Evolutionary conservation across 371 early-diverging fungal species (phyloP), one percentile per base, ranked within the genome.

Genomic region (Mucor sp.): DNA sequence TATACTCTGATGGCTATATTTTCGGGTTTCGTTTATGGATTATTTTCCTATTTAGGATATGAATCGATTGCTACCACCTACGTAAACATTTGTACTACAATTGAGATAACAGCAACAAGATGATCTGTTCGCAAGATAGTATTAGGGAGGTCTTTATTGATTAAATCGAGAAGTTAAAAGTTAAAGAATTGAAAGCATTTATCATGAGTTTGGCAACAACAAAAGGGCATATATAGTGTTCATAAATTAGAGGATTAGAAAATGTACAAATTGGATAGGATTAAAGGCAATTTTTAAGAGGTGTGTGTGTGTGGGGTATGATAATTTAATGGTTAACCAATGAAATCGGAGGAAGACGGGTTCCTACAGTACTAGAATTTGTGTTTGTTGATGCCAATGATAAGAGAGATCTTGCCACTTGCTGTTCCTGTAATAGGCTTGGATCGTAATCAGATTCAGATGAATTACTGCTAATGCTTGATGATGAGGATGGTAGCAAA

Each of bases 271-370:
- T 41, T 17, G 41, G 41, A 53, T 53, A 23, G 19, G 50, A 12
- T 50, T 25, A 50, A 50, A n/a, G 56, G 56, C 7, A n/a, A 57
- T 57, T 19, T 57, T 47, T 63, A 62, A 53, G 14, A 53, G 12
- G 27, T 14, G n/a, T 30, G 30, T 30, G 30, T 2, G 30, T 2
- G 30, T 2, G 4, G 47, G 57, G 57, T 57, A 57, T 57, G 19
- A 57, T n/a, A 25, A 12, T 23, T 63, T 53, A 33, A 15, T 27
- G 53, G 27, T 63, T 23, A 19, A 25, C 35, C 30, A 63, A 53
- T 30, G 59, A 59, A 47, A 68, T 68, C 14, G 67, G 67, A 62
- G 67, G 67, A 27, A 67, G 67, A 47, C 62, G 61, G 15, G 58
- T 60, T 39, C 44, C 43, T 6, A 6, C n/a, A 19, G n/a, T 41